A percentile compares a stretch with the other conserved stretches of the same genome.
Conservation (phyloP, 352 stramenopile genomes). For the Globisporangium nagaii region DNA sequence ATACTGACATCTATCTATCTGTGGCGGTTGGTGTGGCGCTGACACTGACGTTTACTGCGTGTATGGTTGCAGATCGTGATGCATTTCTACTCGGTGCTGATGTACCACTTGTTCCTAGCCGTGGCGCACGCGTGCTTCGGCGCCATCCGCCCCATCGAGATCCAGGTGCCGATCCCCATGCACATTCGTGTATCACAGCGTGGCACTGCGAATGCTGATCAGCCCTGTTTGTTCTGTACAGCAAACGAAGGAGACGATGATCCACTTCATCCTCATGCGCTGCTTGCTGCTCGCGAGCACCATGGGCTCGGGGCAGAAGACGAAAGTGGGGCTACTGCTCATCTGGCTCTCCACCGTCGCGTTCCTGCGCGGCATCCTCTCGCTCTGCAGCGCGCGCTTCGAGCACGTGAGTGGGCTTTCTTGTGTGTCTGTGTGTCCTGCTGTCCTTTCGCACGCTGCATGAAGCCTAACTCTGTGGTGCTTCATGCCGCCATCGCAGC, state of each 20-base stretch:
- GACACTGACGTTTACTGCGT: neutral
- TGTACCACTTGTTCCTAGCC: conserved; percentile 61
- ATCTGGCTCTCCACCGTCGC: conserved; percentile 60
- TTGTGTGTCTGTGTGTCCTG: neutral
- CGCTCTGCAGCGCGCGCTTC: conserved; percentile 57
- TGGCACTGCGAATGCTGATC: too few relatives aligned
- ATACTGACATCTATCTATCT: too few relatives aligned
- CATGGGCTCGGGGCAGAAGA: conserved; percentile 34
- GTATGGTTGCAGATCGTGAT: conserved; percentile 49
- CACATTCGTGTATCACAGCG: too few relatives aligned
- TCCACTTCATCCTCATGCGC: conserved; percentile 71
- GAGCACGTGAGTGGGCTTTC: conserved; percentile 32
- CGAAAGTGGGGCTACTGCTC: conserved; percentile 43
- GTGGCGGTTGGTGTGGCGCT: too few relatives aligned
- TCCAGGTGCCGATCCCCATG: too few relatives aligned
- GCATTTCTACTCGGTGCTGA: conserved; percentile 61
- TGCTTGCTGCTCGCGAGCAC: conserved; percentile 69
- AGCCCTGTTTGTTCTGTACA: too few relatives aligned
- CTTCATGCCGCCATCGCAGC: conserved; percentile 31
- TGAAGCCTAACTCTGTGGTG: neutral
- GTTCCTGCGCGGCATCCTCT: conserved; percentile 55
- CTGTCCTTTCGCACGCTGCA: too few relatives aligned
- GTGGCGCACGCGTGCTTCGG: conserved; percentile 42
- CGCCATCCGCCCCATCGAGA: conserved; percentile 39
- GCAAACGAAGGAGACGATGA: conserved; percentile 77